Evolutionary conservation across 306 rosid genomes (phyloP).

Genomic region (Senna tora): DNA sequence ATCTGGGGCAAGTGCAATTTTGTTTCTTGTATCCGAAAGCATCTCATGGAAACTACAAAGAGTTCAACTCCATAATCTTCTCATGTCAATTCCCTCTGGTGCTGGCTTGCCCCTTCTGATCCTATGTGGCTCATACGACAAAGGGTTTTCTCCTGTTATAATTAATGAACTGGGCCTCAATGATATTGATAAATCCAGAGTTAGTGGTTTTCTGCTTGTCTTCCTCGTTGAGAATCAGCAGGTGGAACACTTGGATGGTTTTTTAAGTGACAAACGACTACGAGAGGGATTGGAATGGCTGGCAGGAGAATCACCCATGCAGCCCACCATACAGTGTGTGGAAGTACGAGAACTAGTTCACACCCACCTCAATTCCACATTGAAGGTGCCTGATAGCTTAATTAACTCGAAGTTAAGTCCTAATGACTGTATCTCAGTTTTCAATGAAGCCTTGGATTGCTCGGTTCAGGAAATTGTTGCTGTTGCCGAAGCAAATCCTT

Average conservation of each 20-base stretch:
- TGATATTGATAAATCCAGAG: conserved; percentile 61
- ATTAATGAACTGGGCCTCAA: conserved; percentile 64
- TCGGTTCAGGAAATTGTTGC: conserved; percentile 56
- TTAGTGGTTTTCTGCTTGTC: conserved; percentile 65
- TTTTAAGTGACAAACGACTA: conserved; percentile 69
- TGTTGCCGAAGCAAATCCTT: conserved; percentile 63
- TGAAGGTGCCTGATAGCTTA: conserved; percentile 46
- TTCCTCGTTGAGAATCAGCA: conserved; percentile 61
- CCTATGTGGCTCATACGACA: conserved; percentile 51
- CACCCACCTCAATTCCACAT: conserved; percentile 57
- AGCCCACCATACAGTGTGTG: conserved; percentile 55
- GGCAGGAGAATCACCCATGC: conserved; percentile 79
- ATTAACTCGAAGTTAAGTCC: conserved; percentile 63
- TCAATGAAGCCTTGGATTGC: conserved; percentile 79
- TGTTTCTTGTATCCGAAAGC: conserved; percentile 70
- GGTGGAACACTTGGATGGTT: conserved; percentile 53
- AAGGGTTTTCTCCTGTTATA: conserved; percentile 51
- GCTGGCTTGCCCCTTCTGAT: conserved; percentile 84
- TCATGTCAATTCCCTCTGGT: conserved; percentile 70
- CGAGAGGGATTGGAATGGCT: conserved; percentile 90
- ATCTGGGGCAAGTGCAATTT: conserved; percentile 75
- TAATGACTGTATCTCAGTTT: conserved; percentile 63
- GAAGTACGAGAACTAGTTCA: conserved; percentile 65
- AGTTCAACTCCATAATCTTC: conserved; percentile 63
- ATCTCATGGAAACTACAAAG: conserved; percentile 72